Base-by-base conservation (phyloP, 345 rosid species). In the Aquilaria yunnanensis region DNA sequence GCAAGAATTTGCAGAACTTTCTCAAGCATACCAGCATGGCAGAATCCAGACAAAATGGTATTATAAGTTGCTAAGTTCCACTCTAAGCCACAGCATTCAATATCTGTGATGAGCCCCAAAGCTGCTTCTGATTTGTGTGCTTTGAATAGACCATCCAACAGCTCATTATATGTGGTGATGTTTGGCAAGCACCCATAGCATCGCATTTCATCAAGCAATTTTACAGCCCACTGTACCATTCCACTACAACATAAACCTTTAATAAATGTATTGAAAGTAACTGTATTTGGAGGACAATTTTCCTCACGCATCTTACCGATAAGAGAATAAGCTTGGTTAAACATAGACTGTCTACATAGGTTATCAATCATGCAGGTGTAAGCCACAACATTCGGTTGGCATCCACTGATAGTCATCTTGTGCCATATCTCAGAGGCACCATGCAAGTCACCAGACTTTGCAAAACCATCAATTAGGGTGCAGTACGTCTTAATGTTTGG, bases 351-450 rank as follows among this genome's bases (percentile, higher is more conserved):
- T 64, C 71, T 69, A 64, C 97, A 93, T 62, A 90, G 88, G 51
- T 75, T 83, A 66, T 82, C 77, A 54, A 93, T 84, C 97, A 93
- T 90, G 77, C 86, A 78, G 30, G 96, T 90, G 69, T 90, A 90
- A n/a, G 78, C 83, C 47, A 88, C 88, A 64, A 80, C 85, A 61
- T 90, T 90, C 37, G 96, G 97, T 67, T 13, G 66, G 72, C 88
- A 85, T 61, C 96, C 85, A 61, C 54, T 64, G 9, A 71, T 60
- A 59, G 87, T 76, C 98, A 92, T 92, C 83, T 65, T 81, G 68
- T 92, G 90, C 98, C 98, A 92, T 51, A 64, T 74, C 67, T 82
- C 77, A 13, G 90, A 87, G 52, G 94, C 93, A 32, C 79, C 86
- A 32, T 32, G 62, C 30, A 85, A 73, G 73, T 80, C 76, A 56